These are phyloP conservation scores for Anthostomella pinea DNA, from an alignment of 2,329 filamentous ascomycete species.

Conservation along the genomic window DNA sequence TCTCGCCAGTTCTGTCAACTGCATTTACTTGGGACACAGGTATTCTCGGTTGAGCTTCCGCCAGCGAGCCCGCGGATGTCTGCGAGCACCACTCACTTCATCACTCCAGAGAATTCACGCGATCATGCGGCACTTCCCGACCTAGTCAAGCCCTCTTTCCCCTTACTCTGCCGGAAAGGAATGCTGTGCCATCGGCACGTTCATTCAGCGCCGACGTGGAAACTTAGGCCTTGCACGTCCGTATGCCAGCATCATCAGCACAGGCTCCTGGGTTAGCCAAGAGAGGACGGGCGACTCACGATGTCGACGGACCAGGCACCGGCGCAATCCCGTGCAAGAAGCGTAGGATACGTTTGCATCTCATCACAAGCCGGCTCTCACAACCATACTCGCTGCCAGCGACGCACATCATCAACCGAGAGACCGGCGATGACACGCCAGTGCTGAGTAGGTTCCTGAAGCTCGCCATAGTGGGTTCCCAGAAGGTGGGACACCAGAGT, in stretches of 20 bases:
- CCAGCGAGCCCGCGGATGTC: no score
- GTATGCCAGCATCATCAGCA: not conserved
- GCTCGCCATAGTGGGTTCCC: constrained; percentile 40
- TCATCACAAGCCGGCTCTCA: constrained; percentile 69
- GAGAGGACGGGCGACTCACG: constrained; percentile 49
- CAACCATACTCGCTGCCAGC: constrained; percentile 67
- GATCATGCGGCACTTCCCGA: no score
- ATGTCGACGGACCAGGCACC: constrained; percentile 58
- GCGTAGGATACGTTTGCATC: constrained; percentile 57
- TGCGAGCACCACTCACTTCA: no score
- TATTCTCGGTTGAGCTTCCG: no score
- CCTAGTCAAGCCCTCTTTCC: no score
- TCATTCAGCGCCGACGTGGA: no score
- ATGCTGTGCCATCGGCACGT: no score
- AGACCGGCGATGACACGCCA: constrained; percentile 43
- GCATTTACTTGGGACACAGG: no score
- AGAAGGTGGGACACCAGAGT: constrained; percentile 45
- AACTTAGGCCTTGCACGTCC: no score
- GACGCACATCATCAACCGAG: constrained; percentile 65
- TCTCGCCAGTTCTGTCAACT: no score
- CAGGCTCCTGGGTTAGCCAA: constrained; percentile 34
- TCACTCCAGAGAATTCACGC: no score
- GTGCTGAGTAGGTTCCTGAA: constrained; percentile 43
- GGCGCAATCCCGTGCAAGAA: constrained; percentile 59
- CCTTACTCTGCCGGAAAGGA: no score